Base-by-base conservation (phyloP, 1,139 yeast species). In the Kurtzmaniella quercitrusa region DNA sequence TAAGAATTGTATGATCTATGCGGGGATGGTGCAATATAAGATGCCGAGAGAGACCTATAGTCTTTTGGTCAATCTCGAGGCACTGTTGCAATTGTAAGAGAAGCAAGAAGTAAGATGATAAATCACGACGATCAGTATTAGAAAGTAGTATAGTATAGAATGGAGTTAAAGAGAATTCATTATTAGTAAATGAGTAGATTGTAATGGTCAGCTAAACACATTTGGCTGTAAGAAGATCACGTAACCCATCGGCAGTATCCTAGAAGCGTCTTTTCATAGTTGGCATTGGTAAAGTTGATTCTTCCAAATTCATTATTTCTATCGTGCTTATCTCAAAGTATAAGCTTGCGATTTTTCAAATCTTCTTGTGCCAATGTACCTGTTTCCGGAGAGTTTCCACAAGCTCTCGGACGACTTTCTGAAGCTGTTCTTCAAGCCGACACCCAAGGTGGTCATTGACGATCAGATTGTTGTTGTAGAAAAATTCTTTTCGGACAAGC, bases 1-100 rank as follows among this genome's bases (percentile, higher is more conserved):
- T 3, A 85, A 82, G 59, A 89, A 89, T 60, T 85, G 95, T 63
- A 89, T 91, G 89, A 80, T 91, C 2, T 94, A 85, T 62, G 96
- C 98, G 11, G 98, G 98, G 45, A 85, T 93, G 84, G 86, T 93
- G 36, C 96, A 90, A 64, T 91, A 88, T 65, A 82, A 87, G 59
- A 89, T 93, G 95, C 96, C 98, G 4, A 76, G 95, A 49, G 97
- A 91, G 57, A 83, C 90, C 0, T 90, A 88, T 60, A 79, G 89
- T 53, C 75, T 81, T 43, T 68, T 90, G 57, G 84, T 89, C 39
- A 79, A 77, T 51, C 69, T 90, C 48, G 96, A 89, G 59, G 76
- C 85, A 17, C 70, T 66, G 57, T 62, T 60, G 47, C 67, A 44
- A 18, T 15, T 34, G 38, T 34, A 34, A 34, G 14, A 33, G 14